phyloP scores from a whole-genome alignment of 140 eudicot genomes.

The Oenanthe javanica region DNA sequence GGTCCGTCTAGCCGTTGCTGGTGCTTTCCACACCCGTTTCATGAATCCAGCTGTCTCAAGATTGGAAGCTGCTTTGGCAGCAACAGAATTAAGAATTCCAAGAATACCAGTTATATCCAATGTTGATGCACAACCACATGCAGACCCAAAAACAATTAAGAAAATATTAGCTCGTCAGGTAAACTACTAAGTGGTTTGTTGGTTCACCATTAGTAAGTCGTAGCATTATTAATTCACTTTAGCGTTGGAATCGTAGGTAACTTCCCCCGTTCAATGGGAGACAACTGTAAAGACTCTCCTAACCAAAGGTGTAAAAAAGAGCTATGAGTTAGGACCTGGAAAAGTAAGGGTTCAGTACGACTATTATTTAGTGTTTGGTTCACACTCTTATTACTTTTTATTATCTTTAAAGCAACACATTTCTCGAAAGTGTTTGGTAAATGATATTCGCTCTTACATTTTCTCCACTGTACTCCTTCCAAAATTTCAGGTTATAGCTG shows the following conservation, averaged over 20 bases:
- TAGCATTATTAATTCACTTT: not conserved
- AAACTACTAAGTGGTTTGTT: not conserved
- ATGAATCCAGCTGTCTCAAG: constrained; percentile 90
- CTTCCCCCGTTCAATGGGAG: constrained; percentile 98
- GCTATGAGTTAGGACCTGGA: constrained; percentile 97
- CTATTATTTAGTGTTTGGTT: not conserved
- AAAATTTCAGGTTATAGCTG: constrained; percentile 74
- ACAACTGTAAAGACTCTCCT: constrained; percentile 71
- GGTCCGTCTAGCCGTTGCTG: constrained; percentile 95
- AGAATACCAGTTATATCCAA: constrained; percentile 90
- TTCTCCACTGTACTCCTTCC: constrained; percentile 1
- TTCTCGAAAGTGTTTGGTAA: not conserved
- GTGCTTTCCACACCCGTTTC: constrained; percentile 87
- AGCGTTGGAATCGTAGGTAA: constrained; percentile 45
- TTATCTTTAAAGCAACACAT: not conserved
- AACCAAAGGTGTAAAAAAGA: constrained; percentile 58
- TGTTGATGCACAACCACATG: constrained; percentile 92
- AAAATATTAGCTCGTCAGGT: constrained; percentile 93
- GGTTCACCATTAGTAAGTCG: not conserved
- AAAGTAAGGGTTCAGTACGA: constrained; percentile 39
- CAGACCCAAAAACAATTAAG: constrained; percentile 79
- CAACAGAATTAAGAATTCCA: constrained; percentile 63
- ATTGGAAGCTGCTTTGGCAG: constrained; percentile 83
- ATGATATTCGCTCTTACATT: not conserved
- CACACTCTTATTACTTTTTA: not conserved